These are phyloP conservation scores for Massariosphaeria phaeospora DNA, from an alignment of 495 filamentous ascomycete genomes.

Conservation along the genomic window DNA sequence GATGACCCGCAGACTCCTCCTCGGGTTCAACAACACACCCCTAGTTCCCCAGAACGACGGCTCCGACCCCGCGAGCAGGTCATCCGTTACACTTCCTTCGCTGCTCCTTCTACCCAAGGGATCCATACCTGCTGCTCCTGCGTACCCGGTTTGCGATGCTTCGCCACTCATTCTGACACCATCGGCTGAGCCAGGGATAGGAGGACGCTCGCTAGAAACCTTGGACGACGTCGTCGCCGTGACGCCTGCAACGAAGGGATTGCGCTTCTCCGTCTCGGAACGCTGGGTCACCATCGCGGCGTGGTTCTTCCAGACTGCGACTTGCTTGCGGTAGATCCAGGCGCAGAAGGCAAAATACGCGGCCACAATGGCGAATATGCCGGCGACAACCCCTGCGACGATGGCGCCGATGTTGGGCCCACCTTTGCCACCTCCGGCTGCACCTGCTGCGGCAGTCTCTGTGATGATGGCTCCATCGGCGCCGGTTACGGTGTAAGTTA, in stretches of 20 bases:
- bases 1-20: conserved; percentile 66
- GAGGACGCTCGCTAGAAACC: conserved; percentile 7
- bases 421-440: conserved; percentile 15
- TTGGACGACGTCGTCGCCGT: conserved; percentile 14
- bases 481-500: conserved; percentile 60
- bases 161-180: not conserved
- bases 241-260: conserved; percentile 11
- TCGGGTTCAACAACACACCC: conserved; percentile 63
- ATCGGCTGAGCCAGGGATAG: not conserved
- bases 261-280: conserved; percentile 16
- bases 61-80: conserved; percentile 58
- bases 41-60: conserved; percentile 60
- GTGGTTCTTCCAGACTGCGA: conserved; percentile 57
- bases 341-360: conserved; percentile 66
- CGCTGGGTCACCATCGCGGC: conserved; percentile 51
- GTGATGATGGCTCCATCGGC: conserved; percentile 54
- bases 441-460: conserved; percentile 36
- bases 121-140: conserved; percentile 18
- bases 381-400: conserved; percentile 61
- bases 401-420: conserved; percentile 43
- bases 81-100: conserved; percentile 45
- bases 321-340: conserved; percentile 62
- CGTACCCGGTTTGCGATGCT: conserved; percentile 32
- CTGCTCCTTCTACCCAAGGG: conserved; percentile 34
- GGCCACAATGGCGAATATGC: conserved; percentile 52